Base-by-base conservation (phyloP, 306 rosid genomes). In the Vigna trinervia region DNA sequence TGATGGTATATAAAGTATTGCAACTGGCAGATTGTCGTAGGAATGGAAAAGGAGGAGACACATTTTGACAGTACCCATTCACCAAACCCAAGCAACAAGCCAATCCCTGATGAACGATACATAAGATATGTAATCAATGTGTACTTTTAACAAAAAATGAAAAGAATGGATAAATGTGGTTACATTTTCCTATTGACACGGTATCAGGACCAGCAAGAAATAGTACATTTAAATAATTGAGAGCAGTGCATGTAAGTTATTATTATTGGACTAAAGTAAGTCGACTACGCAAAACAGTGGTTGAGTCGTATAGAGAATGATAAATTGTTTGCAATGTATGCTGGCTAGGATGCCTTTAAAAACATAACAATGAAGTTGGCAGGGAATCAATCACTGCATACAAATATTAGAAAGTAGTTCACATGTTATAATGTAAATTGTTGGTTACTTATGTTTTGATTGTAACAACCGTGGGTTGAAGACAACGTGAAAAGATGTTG, bases 251-350 rank as follows among this genome's bases (percentile, higher is more conserved):
- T 20, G 30, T 51, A 76, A 67, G n/a, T 15, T 32, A 2, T 72
- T 52, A 56, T 73, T 59, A 77, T 69, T 56, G 53, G 30, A 53
- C 64, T 70, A 77, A 63, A 54, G 67, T 73, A 23, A 85, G 66
- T 75, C 11, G 65, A 65, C 62, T 9, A 75, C 74, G 80, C 66
- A 77, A 80, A 69, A 9, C 14, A 77, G 84, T 83, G 34, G 87
- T 83, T 86, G 76, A 79, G 74, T 77, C 51, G 75, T 77, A 68
- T 72, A 45, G 84, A 81, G 71, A 53, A 79, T 81, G 78, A 71
- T 74, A 63, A 71, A 14, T 71, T 9, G 45, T 43, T 58, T 41
- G 26, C 43, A 38, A 45, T 65, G 64, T 68, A 47, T 62, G 74
- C 60, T 81, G 82, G 73, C 54, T 53, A 36, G 64, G 56, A 53